These are phyloP conservation scores for Penicillium arizonense DNA, from an alignment of 495 filamentous ascomycete species.

Conservation along the genomic window DNA sequence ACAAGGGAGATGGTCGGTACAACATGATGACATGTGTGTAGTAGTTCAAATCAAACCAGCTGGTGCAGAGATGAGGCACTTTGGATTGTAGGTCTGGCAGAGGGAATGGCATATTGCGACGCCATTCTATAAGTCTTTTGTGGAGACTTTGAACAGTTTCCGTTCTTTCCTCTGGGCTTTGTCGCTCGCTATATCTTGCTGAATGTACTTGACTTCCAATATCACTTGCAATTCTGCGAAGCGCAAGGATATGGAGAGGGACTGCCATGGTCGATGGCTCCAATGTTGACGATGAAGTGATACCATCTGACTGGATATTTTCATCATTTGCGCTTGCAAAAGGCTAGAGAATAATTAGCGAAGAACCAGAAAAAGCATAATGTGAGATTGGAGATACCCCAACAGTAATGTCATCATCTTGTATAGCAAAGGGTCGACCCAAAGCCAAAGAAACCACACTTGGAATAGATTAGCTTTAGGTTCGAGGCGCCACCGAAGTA, in stretches of 20 bases:
- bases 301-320: slow-evolving; percentile 24
- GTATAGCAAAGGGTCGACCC: slow-evolving; percentile 39
- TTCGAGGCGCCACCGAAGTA: not conserved
- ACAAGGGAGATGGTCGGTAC: slow-evolving; percentile 36
- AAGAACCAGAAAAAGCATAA: too few relatives aligned
- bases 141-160: slow-evolving; percentile 29
- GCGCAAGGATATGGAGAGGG: slow-evolving; percentile 35
- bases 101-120: slow-evolving; percentile 41
- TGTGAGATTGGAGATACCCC: slow-evolving; percentile 12
- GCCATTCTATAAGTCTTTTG: slow-evolving; percentile 34
- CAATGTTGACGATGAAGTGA: slow-evolving; percentile 12
- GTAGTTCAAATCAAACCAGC: slow-evolving; percentile 44
- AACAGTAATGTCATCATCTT: slow-evolving; percentile 39
- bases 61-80: slow-evolving; percentile 37
- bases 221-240: slow-evolving; percentile 35
- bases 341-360: slow-evolving; percentile 14
- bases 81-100: slow-evolving; percentile 32
- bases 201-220: slow-evolving; percentile 31
- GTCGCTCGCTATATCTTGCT: slow-evolving; percentile 4
- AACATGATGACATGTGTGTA: slow-evolving; percentile 38
- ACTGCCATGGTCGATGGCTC: slow-evolving; percentile 36
- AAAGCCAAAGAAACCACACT: slow-evolving; percentile 39
- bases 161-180: slow-evolving; percentile 21
- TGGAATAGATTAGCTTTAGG: not conserved
- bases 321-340: slow-evolving; percentile 36